phyloP scores from a whole-genome alignment of 2,329 filamentous ascomycete species.

The Cercospora sesami region DNA sequence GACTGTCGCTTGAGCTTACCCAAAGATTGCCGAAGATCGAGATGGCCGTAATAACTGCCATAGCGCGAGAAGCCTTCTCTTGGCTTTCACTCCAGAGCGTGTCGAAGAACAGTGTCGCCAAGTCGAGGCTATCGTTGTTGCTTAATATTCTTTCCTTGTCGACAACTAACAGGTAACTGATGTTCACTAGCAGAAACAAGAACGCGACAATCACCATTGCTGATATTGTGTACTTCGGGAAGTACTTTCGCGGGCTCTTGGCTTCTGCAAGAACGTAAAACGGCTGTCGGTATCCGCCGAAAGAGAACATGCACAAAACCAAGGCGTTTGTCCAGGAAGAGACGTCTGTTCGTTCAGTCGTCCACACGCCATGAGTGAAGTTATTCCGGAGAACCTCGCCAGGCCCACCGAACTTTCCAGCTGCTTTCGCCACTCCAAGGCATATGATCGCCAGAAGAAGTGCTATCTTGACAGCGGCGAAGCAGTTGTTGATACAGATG shows the following conservation, averaged over 20 bases:
- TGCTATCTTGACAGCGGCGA: constrained; percentile 53
- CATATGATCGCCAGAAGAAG: constrained; percentile 52
- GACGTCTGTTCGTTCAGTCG: constrained; percentile 31
- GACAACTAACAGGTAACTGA: constrained; percentile 39
- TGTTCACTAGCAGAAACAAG: constrained; percentile 32
- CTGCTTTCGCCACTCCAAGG: constrained; percentile 37
- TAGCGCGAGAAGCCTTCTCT: constrained; percentile 38
- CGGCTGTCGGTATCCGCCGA: constrained; percentile 48
- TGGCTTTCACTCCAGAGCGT: constrained; percentile 22
- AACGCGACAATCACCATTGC: constrained; percentile 37
- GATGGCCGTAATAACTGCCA: constrained; percentile 54
- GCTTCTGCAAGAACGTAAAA: constrained; percentile 50
- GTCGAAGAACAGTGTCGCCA: constrained; percentile 39
- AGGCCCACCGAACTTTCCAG: constrained; percentile 26
- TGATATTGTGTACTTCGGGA: constrained; percentile 39
- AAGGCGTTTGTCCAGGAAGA: constrained; percentile 45
- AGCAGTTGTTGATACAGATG: constrained; percentile 53
- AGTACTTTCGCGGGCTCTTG: constrained; percentile 41
- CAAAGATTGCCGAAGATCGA: constrained; percentile 59
- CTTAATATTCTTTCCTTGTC: constrained; percentile 23
- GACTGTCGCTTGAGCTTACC: constrained; percentile 33
- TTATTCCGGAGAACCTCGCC: constrained; percentile 30
- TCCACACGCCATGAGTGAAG: constrained; percentile 29
- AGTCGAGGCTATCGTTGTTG: constrained; percentile 17
- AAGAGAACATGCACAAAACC: constrained; percentile 47